Base-by-base conservation (phyloP, 495 filamentous ascomycete genomes). In the Penicillium angulare region DNA sequence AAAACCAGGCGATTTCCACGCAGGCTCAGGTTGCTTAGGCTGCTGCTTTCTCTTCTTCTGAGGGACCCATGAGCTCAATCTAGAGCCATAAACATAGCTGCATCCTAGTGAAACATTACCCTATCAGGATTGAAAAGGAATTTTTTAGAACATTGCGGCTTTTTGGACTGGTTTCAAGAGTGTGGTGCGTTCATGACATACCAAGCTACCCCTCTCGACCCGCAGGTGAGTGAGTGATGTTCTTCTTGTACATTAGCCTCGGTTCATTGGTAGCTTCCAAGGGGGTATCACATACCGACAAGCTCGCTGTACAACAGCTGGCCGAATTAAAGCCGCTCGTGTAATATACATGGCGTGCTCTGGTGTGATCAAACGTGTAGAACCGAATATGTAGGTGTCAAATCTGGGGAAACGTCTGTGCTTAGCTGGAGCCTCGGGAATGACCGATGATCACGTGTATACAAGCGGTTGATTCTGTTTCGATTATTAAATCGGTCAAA, bases 331-430 rank as follows among this genome's bases (percentile, higher is more conserved):
- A 5, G 16, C 23, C n/a, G 39, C 17, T 15, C 50, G 41, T 22
- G 5, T 12, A 3, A 26, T 16, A 29, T 34, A 46, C 46, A 53
- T 57, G 27, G 24, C 7, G 16, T 18, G 20, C 13, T 22, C 20
- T 9, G 9, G 33, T 33, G 27, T 15, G 26, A 17, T 40, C n/a
- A 17, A 39, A 18, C 10, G 20, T 44, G 23, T 42, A 47, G 34
- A 43, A 38, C 8, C 23, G 21, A 36, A 15, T 27, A 31, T 43
- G 17, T 12, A 27, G 43, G 32, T 42, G n/a, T 36, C 34, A 21
- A 4, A 34, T 56, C 50, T 44, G 42, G 52, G 46, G 52, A 55
- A 49, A 23, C 31, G 40, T 45, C 52, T 42, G 52, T 50, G 43
- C 47, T 49, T 20, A 38, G 10, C 20, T 20, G 1, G n/a, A 20